phyloP scores from a whole-genome alignment of 148 eudicot genomes.

The Selenicereus undatus region DNA sequence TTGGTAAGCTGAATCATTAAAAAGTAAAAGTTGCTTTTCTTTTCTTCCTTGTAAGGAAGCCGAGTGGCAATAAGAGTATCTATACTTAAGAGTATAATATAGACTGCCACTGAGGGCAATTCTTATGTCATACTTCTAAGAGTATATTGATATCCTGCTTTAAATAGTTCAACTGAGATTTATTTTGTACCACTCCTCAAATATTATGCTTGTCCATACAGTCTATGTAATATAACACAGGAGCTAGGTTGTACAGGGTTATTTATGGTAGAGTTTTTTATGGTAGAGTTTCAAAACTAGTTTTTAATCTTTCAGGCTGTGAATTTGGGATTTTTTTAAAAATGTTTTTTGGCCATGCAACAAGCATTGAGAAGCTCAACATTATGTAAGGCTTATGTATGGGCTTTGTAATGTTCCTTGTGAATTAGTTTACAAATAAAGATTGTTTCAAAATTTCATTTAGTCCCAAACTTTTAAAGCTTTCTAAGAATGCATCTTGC shows the following conservation, averaged over 20 bases:
- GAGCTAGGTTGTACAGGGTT: neutral
- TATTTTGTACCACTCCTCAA: neutral
- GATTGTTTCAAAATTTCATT: neutral
- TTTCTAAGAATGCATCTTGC: neutral
- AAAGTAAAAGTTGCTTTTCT: too few relatives aligned
- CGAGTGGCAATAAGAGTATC: too few relatives aligned
- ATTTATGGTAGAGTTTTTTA: neutral
- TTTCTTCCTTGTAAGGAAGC: too few relatives aligned
- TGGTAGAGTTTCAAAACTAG: neutral
- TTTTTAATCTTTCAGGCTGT: neutral
- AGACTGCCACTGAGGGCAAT: too few relatives aligned
- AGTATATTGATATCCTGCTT: neutral
- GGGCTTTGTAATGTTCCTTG: neutral
- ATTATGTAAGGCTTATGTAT: neutral
- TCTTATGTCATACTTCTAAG: too few relatives aligned
- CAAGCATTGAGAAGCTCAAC: neutral
- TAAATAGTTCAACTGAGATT: neutral
- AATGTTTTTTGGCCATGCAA: neutral
- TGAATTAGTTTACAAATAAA: neutral
- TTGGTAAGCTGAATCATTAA: too few relatives aligned
- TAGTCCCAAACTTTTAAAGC: neutral
- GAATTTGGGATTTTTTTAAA: neutral
- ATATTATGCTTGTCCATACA: neutral
- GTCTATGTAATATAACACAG: neutral
- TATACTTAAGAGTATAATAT: too few relatives aligned